Evolutionary conservation across 495 filamentous ascomycete genomes (phyloP).

Genomic region (Collariella sp.): DNA sequence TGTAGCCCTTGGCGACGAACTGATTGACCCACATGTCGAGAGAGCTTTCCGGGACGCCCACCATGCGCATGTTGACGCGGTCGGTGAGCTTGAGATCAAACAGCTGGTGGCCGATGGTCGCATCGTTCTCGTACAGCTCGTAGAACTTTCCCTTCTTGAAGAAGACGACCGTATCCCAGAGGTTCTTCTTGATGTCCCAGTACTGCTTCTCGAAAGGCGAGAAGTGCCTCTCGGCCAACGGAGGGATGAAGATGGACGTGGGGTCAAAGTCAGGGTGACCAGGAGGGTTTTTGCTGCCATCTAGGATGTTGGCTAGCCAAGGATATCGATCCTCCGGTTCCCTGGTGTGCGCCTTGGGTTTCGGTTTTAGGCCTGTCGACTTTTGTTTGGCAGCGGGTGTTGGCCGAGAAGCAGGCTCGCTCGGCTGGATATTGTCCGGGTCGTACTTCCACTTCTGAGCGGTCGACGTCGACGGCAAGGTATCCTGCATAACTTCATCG

Average conservation of each 20-base stretch:
- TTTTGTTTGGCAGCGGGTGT: constrained; percentile 34
- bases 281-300: constrained; percentile 70
- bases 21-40: constrained; percentile 90
- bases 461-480: constrained; percentile 52
- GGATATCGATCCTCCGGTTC: constrained; percentile 77
- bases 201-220: constrained; percentile 96
- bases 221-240: constrained; percentile 64
- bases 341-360: constrained; percentile 61
- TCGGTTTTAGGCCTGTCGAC: constrained; percentile 28
- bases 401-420: constrained; percentile 37
- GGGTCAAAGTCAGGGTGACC: constrained; percentile 89
- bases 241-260: constrained; percentile 82
- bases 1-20: constrained; percentile 88
- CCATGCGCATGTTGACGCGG: constrained; percentile 98
- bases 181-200: constrained; percentile 98
- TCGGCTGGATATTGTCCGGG: constrained; percentile 58
- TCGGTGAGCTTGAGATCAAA: constrained; percentile 98
- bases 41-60: constrained; percentile 85
- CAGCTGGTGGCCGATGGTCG: constrained; percentile 90
- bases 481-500: constrained; percentile 43
- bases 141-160: constrained; percentile 99
- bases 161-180: constrained; percentile 96
- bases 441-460: constrained; percentile 82
- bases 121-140: constrained; percentile 96
- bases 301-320: constrained; percentile 79